These are phyloP conservation scores for Nicotiana obtusifolia DNA, from an alignment of 257 asterid genomes.

Conservation along the genomic window DNA sequence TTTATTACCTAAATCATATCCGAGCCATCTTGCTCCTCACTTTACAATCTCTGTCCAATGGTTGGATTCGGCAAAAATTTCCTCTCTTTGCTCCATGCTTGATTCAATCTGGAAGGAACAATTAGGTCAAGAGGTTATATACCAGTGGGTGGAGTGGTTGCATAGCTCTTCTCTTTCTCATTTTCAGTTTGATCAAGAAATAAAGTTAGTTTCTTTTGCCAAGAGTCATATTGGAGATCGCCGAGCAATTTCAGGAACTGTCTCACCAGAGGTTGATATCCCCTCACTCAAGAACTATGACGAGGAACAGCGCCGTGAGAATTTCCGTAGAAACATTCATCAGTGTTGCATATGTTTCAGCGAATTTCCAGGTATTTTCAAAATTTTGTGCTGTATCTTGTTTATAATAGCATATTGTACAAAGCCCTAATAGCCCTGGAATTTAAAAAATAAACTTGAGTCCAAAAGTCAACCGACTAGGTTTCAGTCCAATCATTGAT, in stretches of 20 bases:
- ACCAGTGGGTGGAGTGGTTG: slow-evolving; percentile 89
- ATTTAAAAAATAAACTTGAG: background rate
- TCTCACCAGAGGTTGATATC: slow-evolving; percentile 69
- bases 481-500: too few species aligned
- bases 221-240: slow-evolving; percentile 36
- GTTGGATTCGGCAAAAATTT: slow-evolving; percentile 50
- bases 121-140: slow-evolving; percentile 71
- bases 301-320: slow-evolving; percentile 58
- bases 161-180: slow-evolving; percentile 55
- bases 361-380: slow-evolving; percentile 57
- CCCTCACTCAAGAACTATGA: slow-evolving; percentile 60
- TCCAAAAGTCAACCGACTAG: too few species aligned
- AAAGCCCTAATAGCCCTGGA: background rate
- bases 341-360: slow-evolving; percentile 74
- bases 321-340: slow-evolving; percentile 63
- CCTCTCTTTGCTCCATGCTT: slow-evolving; percentile 59
- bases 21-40: slow-evolving; percentile 60
- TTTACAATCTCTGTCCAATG: slow-evolving; percentile 65
- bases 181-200: slow-evolving; percentile 63
- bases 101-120: slow-evolving; percentile 78
- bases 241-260: slow-evolving; percentile 61
- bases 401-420: background rate
- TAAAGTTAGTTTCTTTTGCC: slow-evolving; percentile 62
- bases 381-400: background rate
- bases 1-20: slow-evolving; percentile 78